phyloP scores from a whole-genome alignment of 1,284 basidiomycete genomes.

The Marasmius sp. region DNA sequence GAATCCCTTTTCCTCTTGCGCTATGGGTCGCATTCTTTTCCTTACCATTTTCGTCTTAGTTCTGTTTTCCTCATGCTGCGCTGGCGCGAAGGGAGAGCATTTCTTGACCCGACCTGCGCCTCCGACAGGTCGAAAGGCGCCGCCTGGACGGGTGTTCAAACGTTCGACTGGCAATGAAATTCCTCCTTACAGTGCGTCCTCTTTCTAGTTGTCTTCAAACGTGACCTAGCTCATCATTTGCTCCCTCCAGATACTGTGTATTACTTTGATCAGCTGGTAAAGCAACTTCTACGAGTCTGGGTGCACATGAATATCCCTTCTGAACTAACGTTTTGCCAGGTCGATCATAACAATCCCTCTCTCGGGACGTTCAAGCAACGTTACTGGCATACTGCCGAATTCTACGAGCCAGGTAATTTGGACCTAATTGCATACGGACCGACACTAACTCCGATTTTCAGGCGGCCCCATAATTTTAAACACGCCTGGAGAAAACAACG shows the following conservation, averaged over 20 bases:
- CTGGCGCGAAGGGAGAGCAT: no score
- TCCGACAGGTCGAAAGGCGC: no score
- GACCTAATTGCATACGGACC: not conserved
- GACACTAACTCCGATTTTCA: slow-evolving; percentile 20
- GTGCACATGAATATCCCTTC: not conserved
- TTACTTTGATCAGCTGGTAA: slow-evolving; percentile 41
- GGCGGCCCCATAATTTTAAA: slow-evolving; percentile 69
- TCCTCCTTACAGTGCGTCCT: slow-evolving; percentile 34
- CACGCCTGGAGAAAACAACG: slow-evolving; percentile 46
- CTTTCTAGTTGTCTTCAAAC: not conserved
- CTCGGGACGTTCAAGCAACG: slow-evolving; percentile 78
- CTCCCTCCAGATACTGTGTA: slow-evolving; percentile 42
- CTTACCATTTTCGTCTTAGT: no score
- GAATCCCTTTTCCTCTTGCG: no score
- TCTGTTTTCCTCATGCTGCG: no score
- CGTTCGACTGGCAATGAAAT: slow-evolving; percentile 36
- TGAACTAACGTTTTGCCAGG: slow-evolving; percentile 18
- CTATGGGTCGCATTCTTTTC: no score
- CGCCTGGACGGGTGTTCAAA: not conserved
- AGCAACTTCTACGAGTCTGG: no score
- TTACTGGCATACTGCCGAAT: slow-evolving; percentile 67
- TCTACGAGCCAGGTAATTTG: slow-evolving; percentile 50
- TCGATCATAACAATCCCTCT: slow-evolving; percentile 69
- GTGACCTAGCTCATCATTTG: not conserved
- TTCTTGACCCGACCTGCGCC: no score